Evolutionary conservation across 257 asterid genomes (phyloP).

Genomic region (Solanum gracilifrons): DNA sequence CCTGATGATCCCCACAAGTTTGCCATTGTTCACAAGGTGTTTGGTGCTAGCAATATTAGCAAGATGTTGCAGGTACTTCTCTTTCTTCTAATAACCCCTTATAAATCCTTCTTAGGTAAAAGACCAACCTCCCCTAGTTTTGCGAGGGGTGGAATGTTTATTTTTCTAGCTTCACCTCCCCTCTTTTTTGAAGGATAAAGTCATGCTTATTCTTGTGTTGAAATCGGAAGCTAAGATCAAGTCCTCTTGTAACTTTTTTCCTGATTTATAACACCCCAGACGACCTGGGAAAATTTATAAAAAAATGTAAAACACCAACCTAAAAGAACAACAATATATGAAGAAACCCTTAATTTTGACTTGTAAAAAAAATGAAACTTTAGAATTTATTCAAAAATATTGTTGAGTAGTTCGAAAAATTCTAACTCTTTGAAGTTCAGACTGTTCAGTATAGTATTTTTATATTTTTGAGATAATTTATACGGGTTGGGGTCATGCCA

Average conservation of each 20-base stretch:
- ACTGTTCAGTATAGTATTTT: neutral
- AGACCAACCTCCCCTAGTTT: neutral
- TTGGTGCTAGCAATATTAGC: slow-evolving; percentile 91
- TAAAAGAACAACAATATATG: neutral
- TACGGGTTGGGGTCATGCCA: neutral
- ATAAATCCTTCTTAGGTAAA: neutral
- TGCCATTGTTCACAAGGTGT: slow-evolving; percentile 93
- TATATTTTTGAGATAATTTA: neutral
- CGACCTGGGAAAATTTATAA: no score
- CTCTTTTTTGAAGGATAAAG: no score
- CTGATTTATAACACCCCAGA: no score
- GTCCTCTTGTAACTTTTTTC: neutral
- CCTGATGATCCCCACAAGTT: slow-evolving; percentile 95
- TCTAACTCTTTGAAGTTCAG: neutral
- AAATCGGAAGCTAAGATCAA: neutral
- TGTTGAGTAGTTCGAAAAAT: neutral
- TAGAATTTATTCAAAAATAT: neutral
- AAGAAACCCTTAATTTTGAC: neutral
- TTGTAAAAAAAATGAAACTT: neutral
- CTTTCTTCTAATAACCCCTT: neutral
- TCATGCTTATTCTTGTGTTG: no score
- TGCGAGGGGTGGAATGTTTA: no score
- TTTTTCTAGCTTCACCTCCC: no score
- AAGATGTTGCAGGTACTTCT: slow-evolving; percentile 79
- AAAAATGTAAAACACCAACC: neutral